A percentile compares a stretch with the other conserved stretches of the same genome.
Evolutionary conservation across 305 asterid species (phyloP).

Genomic region (Fraxinus dipetala): DNA sequence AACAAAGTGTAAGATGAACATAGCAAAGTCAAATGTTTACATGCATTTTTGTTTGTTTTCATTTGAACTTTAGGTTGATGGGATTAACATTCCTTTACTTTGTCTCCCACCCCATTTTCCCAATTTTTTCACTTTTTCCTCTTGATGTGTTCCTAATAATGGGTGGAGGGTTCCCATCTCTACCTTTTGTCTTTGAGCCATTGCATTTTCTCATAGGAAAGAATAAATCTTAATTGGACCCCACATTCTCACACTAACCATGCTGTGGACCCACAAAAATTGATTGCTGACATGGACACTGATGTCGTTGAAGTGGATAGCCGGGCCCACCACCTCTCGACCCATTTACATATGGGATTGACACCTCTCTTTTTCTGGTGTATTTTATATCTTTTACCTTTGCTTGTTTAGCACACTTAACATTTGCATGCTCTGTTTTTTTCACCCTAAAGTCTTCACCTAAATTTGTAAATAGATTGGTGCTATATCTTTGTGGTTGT

Average conservation of each 20-base stretch:
- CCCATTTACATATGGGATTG: not conserved
- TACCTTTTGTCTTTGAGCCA: constrained; percentile 43
- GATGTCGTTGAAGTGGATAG: constrained; percentile 56
- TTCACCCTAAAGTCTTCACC: not conserved
- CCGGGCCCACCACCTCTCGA: constrained; percentile 52
- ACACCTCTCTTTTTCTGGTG: not conserved
- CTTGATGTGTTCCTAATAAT: not conserved
- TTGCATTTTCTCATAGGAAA: constrained; percentile 46
- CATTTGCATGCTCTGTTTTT: not conserved
- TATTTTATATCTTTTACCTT: not conserved
- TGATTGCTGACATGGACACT: constrained; percentile 46
- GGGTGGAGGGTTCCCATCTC: constrained; percentile 39
- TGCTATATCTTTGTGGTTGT: not conserved
- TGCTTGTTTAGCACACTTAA: not conserved
- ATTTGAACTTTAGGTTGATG: constrained; percentile 46
- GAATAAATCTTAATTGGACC: constrained; percentile 41
- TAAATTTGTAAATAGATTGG: not conserved
- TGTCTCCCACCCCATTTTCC: constrained; percentile 35
- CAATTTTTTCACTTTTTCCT: not conserved
- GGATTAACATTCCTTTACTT: constrained; percentile 71
- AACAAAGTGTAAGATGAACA: constrained; percentile 41
- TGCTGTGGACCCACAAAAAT: constrained; percentile 27
- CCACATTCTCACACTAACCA: not conserved
- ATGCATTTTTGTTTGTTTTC: constrained; percentile 10
- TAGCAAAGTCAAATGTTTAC: constrained; percentile 43